Evolutionary conservation across 2,329 filamentous ascomycete species (phyloP), one percentile per base, ranked within the genome.

Genomic region (Aspergillus novofumigatus): DNA sequence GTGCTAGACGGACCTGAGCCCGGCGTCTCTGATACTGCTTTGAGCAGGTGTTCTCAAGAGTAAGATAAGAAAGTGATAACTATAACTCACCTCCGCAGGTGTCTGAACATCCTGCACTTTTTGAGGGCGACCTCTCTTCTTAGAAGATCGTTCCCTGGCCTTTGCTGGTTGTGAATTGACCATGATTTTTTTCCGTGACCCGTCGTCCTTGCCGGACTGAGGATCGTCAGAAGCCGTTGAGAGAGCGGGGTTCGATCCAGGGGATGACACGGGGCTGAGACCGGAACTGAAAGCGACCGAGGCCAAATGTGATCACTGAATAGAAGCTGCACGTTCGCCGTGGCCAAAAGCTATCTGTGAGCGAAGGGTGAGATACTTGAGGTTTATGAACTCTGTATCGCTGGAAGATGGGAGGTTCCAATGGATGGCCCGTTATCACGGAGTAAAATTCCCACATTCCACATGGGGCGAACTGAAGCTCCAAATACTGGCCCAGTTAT

Each of bases 21-120:
- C 54, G 50, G 10, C 54, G 44, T 42, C 14, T 35, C 54, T 56
- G 23, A 25, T 20, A 25, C n/a, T 14, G 35, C 48, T 82, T 77
- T 82, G 54, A 87, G 81, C n/a, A 87, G 79, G 26, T 57, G 53
- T 2, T 52, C 29, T 1, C 52, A 14, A 14, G 29, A 51, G 54
- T 10, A 54, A 42, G 29, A 49, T 10, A 54, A 42, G 29, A 49
- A 28, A 3, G 54, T 26, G 20, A 59, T 57, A 11, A 57, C 49
- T 56, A 60, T 58, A 28, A 59, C 49, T 56, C 59, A 59, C 42
- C 20, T 21, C 42, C 38, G 21, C 28, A 55, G 54, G 21, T n/a
- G 20, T 42, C 42, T 23, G 21, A 23, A 14, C 20, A 47, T 47
- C 21, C 21, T 21, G 11, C 11, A 25, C 44, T 47, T 47, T 47